Evolutionary conservation across 192 early-diverging fungal genomes (phyloP).

Genomic region (Coemansia sp.): DNA sequence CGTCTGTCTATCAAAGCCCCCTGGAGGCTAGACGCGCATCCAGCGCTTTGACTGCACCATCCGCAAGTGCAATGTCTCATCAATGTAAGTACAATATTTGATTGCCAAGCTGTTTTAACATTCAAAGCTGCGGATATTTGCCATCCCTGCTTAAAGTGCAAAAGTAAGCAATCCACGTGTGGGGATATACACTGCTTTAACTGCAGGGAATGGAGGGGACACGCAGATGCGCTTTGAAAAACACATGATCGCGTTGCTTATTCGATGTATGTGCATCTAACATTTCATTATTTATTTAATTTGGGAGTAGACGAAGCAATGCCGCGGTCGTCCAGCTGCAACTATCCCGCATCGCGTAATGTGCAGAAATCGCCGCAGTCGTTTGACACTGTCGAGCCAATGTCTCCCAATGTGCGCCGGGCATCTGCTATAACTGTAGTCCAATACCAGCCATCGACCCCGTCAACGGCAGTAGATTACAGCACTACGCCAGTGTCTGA

Average conservation of each 20-base stretch:
- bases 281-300: not conserved
- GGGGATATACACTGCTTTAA: not conserved
- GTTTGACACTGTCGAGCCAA: not conserved
- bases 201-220: not conserved
- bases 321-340: conserved; percentile 6
- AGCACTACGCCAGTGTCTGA: not conserved
- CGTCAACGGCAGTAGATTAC: not conserved
- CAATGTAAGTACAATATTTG: conserved; percentile 3
- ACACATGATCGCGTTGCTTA: not conserved
- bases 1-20: conserved; percentile 10
- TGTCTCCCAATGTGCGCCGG: conserved; percentile 1
- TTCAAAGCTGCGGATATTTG: not conserved
- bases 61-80: conserved; percentile 11
- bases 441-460: not conserved
- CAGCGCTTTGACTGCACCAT: conserved; percentile 28
- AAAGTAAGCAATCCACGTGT: not conserved
- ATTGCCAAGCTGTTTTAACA: not conserved
- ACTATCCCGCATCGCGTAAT: not conserved
- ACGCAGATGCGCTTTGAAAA: not conserved
- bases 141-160: not conserved
- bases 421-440: conserved; percentile 2
- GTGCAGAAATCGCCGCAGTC: not conserved
- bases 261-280: not conserved
- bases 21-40: conserved; percentile 30
- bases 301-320: conserved; percentile 2